Conservation (phyloP, 805 yeast genomes). For the Schwanniomyces pseudopolymorphus region DNA sequence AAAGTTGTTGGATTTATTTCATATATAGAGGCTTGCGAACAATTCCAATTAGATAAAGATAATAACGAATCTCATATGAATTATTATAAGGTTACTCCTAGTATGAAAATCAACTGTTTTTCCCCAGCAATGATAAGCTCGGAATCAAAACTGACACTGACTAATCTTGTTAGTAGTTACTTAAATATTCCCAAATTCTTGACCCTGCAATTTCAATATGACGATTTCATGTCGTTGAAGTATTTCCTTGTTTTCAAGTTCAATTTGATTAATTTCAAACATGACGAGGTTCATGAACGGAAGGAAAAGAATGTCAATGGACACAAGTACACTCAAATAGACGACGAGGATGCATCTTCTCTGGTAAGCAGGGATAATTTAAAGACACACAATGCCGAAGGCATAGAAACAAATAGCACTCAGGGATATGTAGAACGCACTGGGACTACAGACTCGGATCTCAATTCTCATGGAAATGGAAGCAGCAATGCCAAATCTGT, state of each 20-base stretch:
- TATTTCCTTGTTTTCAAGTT: slow-evolving; percentile 38
- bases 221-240: slow-evolving; percentile 33
- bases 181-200: slow-evolving; percentile 31
- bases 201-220: slow-evolving; percentile 37
- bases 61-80: slow-evolving; percentile 16
- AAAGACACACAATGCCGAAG: background rate
- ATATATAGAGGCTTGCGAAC: slow-evolving; percentile 41
- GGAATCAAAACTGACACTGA: slow-evolving; percentile 7
- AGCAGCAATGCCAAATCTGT: too few relatives aligned
- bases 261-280: slow-evolving; percentile 27
- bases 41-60: slow-evolving; percentile 23
- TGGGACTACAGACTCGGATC: background rate
- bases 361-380: background rate
- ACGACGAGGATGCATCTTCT: background rate
- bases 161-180: slow-evolving; percentile 17
- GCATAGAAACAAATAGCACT: background rate
- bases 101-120: slow-evolving; percentile 31
- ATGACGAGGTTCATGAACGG: background rate
- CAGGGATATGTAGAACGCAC: background rate
- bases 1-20: slow-evolving; percentile 33
- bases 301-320: background rate
- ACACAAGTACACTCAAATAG: background rate
- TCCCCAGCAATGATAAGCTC: slow-evolving; percentile 24
- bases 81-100: slow-evolving; percentile 34
- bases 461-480: too few relatives aligned